These are phyloP conservation scores for Petunia hybrid DNA, from an alignment of 305 asterid species.

Conservation along the genomic window DNA sequence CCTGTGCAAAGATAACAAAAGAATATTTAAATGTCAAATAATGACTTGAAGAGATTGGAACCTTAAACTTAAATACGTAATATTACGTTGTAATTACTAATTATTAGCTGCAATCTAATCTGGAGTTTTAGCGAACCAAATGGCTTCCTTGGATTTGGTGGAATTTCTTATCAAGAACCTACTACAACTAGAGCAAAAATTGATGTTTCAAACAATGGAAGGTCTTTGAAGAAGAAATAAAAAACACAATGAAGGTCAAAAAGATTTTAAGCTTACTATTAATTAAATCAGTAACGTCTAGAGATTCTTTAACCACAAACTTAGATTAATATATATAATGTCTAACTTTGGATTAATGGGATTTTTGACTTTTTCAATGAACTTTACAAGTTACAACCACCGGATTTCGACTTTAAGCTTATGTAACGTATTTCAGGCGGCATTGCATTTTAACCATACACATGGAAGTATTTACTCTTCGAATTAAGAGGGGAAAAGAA, in stretches of 20 bases:
- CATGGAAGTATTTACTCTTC: not conserved
- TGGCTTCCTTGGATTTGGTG: not conserved
- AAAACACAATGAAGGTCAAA: no score
- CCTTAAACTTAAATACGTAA: no score
- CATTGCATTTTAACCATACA: not conserved
- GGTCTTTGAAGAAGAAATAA: no score
- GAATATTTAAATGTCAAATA: no score
- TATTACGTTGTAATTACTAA: no score
- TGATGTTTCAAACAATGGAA: no score
- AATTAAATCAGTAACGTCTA: not conserved
- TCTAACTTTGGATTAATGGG: slow-evolving; percentile 16
- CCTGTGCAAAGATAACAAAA: no score
- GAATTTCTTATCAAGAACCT: not conserved
- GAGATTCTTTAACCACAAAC: not conserved
- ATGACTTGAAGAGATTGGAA: no score
- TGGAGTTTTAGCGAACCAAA: no score
- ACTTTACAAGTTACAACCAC: not conserved
- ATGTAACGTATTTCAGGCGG: not conserved
- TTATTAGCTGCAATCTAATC: no score
- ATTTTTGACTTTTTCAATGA: not conserved
- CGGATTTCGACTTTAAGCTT: not conserved
- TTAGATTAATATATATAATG: not conserved
- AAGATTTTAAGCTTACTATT: no score
- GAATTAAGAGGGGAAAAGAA: not conserved
- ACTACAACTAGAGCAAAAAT: not conserved